Base-by-base conservation (phyloP, 352 stramenopile genomes). In the Phytophthora podocarpi region DNA sequence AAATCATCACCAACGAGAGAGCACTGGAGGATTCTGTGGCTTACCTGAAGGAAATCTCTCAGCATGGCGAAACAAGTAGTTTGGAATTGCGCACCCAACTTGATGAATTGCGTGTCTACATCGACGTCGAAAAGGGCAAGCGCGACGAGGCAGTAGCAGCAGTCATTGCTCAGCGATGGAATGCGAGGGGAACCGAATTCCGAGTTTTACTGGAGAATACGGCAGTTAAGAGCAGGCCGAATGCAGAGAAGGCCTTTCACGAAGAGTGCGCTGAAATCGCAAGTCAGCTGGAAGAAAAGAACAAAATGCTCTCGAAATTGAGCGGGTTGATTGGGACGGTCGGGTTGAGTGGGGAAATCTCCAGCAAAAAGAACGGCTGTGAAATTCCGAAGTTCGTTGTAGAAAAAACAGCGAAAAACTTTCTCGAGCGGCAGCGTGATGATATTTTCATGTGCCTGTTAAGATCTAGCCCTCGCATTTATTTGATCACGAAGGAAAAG, bases 1-100 rank as follows among this genome's bases (percentile, higher is more conserved):
- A 72, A 41, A 72, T 64, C 31, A 45, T 59, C 30, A 67, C 71
- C 10, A 80, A 82, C 54, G 60, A 81, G 41, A 58, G 37, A 28
- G 70, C 67, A 3, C 30, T 82, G 1, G 59, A 67, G 1, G 51
- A 66, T 46, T 63, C 67, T 16, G 34, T 71, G 1, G 24, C 48
- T n/a, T 59, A 65, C 35, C 50, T 80, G 16, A 55, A 68, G 20
- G 27, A 48, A 37, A 65, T 42, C 12, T 50, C 71, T 16, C 32
- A 62, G 0, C 47, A 64, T n/a, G 62, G 68, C 32, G 59, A 72
- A 32, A 10, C 46, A 2, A 46, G 52, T 10, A 65, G 53, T 1
- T 48, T 59, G 6, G 46, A 72, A 20, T 41, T 70, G 30, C 74
- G 66, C 27, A 51, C 34, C 10, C 64, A 77, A 30, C 68, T 76